Conservation (phyloP, 345 rosid species). For the Kandelia obovata region DNA sequence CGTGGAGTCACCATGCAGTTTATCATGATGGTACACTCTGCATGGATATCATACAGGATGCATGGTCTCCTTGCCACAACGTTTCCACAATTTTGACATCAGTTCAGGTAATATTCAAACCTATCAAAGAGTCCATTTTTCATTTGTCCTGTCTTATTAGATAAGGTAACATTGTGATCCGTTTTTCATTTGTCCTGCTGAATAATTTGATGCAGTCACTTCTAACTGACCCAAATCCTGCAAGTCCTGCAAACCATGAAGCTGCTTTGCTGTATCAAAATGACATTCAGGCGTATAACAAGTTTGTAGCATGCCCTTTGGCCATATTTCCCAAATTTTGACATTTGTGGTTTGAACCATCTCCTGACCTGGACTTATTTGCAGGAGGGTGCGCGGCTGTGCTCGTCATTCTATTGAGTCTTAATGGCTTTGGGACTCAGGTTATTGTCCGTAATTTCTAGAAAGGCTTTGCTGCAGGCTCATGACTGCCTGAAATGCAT, state of each 20-base stretch:
- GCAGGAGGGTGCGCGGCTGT: constrained; percentile 11
- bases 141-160: too few species aligned
- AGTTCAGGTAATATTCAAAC: constrained; percentile 10
- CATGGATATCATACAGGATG: constrained; percentile 18
- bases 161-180: too few species aligned
- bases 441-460: too few species aligned
- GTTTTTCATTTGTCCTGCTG: too few species aligned
- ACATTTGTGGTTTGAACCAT: too few species aligned
- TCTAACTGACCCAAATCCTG: constrained; percentile 19
- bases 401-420: constrained; percentile 11
- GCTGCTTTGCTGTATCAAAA: constrained; percentile 11
- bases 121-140: background rate
- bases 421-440: background rate
- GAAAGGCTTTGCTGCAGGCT: too few species aligned
- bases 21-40: constrained; percentile 17
- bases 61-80: constrained; percentile 18
- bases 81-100: constrained; percentile 18
- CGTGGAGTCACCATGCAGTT: background rate
- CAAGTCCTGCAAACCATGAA: constrained; percentile 16
- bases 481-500: too few species aligned
- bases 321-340: background rate
- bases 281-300: constrained; percentile 10
- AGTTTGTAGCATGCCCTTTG: background rate
- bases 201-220: constrained; percentile 5
- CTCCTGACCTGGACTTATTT: background rate